These are phyloP conservation scores for Trametes sanguinea DNA, from an alignment of 768 basidiomycete genomes.

Conservation along the genomic window DNA sequence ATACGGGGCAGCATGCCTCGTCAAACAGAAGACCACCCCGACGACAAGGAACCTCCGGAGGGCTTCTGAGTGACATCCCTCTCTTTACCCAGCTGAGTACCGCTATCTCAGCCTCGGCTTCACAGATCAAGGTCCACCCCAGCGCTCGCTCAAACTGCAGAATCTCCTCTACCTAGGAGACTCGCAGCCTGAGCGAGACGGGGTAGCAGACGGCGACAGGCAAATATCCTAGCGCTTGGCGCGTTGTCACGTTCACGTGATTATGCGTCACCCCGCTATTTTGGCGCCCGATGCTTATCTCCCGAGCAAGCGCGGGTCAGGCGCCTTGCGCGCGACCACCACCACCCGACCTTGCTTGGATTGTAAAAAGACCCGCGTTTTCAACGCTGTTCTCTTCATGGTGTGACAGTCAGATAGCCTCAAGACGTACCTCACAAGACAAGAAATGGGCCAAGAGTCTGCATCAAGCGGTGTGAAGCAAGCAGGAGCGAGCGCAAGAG, in stretches of 20 bases:
- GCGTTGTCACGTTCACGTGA: constrained; percentile 4
- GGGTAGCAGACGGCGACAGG: too few species aligned
- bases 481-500: background rate
- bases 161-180: too few species aligned
- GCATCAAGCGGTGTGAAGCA: constrained; percentile 11
- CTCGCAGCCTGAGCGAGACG: too few species aligned
- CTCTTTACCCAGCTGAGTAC: too few species aligned
- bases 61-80: too few species aligned
- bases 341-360: constrained; percentile 15
- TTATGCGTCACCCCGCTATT: background rate
- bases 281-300: background rate
- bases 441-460: background rate
- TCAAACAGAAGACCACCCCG: too few species aligned
- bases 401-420: background rate
- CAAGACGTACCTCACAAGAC: constrained; percentile 7
- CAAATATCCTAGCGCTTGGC: background rate
- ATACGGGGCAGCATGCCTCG: background rate
- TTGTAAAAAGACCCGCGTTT: background rate
- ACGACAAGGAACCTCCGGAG: too few species aligned
- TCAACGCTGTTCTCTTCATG: background rate
- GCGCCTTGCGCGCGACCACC: background rate
- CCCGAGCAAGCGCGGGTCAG: constrained; percentile 1
- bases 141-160: too few species aligned
- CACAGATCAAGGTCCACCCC: too few species aligned
- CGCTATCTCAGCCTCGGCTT: too few species aligned